Evolutionary conservation across 2,329 filamentous ascomycete genomes (phyloP).

Genomic region (Cordyceps cicadae): DNA sequence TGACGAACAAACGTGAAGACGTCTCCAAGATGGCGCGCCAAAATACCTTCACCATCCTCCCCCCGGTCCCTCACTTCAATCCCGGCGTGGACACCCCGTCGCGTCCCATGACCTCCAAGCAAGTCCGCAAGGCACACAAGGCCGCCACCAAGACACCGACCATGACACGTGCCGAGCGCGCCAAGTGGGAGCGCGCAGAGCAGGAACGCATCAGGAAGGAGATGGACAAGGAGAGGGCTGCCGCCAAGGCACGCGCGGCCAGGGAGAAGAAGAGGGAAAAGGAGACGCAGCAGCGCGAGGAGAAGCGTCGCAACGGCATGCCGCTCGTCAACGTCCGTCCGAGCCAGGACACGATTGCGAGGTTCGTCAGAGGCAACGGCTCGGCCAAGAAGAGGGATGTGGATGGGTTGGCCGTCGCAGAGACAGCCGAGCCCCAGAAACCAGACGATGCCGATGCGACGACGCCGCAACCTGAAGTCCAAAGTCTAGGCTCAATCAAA

Average conservation of each 20-base stretch:
- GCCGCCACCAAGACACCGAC: slow-evolving; percentile 25
- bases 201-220: slow-evolving; percentile 48
- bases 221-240: slow-evolving; percentile 40
- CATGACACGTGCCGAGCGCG: slow-evolving; percentile 33
- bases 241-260: slow-evolving; percentile 38
- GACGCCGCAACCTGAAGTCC: not conserved
- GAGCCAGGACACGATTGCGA: slow-evolving; percentile 49
- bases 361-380: slow-evolving; percentile 38
- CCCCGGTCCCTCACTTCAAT: slow-evolving; percentile 21
- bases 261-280: slow-evolving; percentile 50
- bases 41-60: slow-evolving; percentile 38
- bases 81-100: slow-evolving; percentile 10
- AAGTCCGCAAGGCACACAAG: slow-evolving; percentile 31
- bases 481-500: not conserved
- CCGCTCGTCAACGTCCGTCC: slow-evolving; percentile 47
- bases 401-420: slow-evolving; percentile 9
- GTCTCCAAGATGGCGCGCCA: slow-evolving; percentile 27
- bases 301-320: slow-evolving; percentile 42
- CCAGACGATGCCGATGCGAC: not conserved
- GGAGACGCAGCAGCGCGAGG: slow-evolving; percentile 39
- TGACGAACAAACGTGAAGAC: not conserved
- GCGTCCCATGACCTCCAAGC: slow-evolving; percentile 35
- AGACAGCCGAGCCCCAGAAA: not conserved
- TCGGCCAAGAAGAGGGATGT: slow-evolving; percentile 23
- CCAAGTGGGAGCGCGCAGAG: slow-evolving; percentile 36